Percentiles rank a stretch among this genome's conserved stretches.
Evolutionary conservation across 306 rosid species (phyloP).

Genomic region (Alnus glutinosa): DNA sequence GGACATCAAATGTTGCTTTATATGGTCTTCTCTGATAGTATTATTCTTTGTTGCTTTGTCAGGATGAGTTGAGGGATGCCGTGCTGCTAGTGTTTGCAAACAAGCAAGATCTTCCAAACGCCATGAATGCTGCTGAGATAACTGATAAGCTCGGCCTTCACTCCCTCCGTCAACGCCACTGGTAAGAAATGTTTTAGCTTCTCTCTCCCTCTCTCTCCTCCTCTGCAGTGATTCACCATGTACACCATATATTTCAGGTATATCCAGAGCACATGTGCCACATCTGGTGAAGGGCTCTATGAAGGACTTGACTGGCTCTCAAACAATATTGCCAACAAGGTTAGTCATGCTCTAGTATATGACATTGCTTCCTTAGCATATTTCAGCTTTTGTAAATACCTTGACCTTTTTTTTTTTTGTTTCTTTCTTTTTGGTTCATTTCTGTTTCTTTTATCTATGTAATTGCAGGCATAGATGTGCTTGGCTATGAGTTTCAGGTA

Average conservation of each 20-base stretch:
- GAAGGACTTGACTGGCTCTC: conserved; percentile 93
- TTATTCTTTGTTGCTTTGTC: conserved; percentile 23
- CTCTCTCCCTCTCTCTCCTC: not conserved
- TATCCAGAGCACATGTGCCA: conserved; percentile 89
- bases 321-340: conserved; percentile 85
- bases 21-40: conserved; percentile 1
- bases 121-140: conserved; percentile 92
- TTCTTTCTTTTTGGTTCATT: not conserved
- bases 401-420: not conserved
- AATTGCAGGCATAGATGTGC: conserved; percentile 62
- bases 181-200: conserved; percentile 37
- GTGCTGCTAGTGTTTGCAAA: conserved; percentile 86
- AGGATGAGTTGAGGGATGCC: conserved; percentile 91
- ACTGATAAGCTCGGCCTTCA: conserved; percentile 88
- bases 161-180: conserved; percentile 90
- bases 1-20: conserved; percentile 10
- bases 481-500: conserved; percentile 20
- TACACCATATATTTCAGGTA: conserved; percentile 45
- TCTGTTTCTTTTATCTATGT: not conserved
- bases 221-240: conserved; percentile 4
- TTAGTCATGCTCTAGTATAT: conserved; percentile 8
- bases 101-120: conserved; percentile 94
- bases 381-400: conserved; percentile 11
- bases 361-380: not conserved
- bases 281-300: conserved; percentile 86